Conservation (phyloP, 2,329 filamentous ascomycete genomes). For the Ophiocordyceps polyrhachis-furcata region DNA sequence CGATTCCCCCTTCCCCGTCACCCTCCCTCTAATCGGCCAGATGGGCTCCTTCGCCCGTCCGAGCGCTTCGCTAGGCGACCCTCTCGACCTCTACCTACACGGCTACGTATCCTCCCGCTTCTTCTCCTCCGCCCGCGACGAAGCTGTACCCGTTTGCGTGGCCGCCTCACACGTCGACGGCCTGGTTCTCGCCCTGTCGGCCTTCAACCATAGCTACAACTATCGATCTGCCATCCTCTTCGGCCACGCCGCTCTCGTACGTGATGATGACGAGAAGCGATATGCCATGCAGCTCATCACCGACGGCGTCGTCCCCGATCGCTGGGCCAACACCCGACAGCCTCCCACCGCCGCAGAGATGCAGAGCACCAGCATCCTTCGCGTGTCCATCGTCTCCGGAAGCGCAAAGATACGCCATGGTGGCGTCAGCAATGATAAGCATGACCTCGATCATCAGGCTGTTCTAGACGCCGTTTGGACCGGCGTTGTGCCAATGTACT, state of each 20-base stretch:
- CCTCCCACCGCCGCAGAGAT: conserved; percentile 40
- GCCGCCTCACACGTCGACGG: conserved; percentile 62
- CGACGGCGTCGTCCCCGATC: conserved; percentile 46
- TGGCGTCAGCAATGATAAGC: conserved; percentile 4
- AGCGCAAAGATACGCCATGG: conserved; percentile 1
- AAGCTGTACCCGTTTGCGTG: conserved; percentile 45
- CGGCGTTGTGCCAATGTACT: conserved; percentile 1
- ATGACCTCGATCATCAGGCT: neutral
- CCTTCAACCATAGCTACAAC: conserved; percentile 70
- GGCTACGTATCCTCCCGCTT: conserved; percentile 68
- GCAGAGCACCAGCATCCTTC: conserved; percentile 1
- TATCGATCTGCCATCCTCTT: conserved; percentile 68
- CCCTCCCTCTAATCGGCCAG: conserved; percentile 72
- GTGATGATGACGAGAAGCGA: conserved; percentile 48
- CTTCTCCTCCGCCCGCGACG: conserved; percentile 38
- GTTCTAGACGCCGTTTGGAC: neutral
- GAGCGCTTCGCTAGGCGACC: conserved; percentile 39
- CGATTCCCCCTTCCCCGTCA: conserved; percentile 51
- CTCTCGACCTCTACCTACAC: conserved; percentile 63
- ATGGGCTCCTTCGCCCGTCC: conserved; percentile 54
- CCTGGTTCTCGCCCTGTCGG: conserved; percentile 59
- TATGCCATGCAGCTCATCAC: conserved; percentile 69
- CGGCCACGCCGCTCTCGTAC: conserved; percentile 51
- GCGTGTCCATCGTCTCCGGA: conserved; percentile 1
- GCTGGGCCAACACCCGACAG: conserved; percentile 50